phyloP scores from a whole-genome alignment of 345 rosid genomes.

The Rhodomyrtus tomentosa region DNA sequence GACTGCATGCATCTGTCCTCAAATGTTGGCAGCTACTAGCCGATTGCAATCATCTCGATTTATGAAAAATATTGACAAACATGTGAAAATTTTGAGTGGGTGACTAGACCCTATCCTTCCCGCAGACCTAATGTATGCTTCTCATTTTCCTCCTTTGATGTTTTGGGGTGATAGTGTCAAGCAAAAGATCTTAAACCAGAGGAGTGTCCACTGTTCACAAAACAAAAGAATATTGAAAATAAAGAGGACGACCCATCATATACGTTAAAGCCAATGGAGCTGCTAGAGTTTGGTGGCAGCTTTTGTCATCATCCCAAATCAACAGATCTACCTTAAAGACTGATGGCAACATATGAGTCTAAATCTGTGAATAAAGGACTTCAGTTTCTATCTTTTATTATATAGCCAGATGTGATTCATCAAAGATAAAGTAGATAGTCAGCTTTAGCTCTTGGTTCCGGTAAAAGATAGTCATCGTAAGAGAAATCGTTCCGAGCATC shows the following conservation, averaged over 20 bases:
- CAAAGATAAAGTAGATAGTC: background rate
- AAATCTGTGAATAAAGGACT: background rate
- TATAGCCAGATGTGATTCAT: background rate
- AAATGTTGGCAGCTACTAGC: background rate
- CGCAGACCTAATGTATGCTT: background rate
- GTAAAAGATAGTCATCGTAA: background rate
- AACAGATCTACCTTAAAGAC: background rate
- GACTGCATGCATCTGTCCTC: background rate
- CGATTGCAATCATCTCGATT: background rate
- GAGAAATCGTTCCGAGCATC: background rate
- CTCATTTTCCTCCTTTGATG: background rate
- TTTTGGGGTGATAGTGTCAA: background rate
- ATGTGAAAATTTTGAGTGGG: background rate
- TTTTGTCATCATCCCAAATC: background rate
- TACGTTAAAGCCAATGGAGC: background rate
- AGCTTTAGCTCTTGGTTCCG: background rate
- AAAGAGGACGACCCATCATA: background rate
- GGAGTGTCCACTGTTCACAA: background rate
- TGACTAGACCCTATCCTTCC: background rate
- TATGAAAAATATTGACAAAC: background rate
- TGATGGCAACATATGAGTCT: background rate
- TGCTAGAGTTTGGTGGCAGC: background rate
- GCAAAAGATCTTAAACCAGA: background rate
- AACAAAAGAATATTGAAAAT: background rate
- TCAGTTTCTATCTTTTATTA: background rate